Percentiles rank a stretch among this genome's conserved stretches.
phyloP scores from a whole-genome alignment of 2,329 filamentous ascomycete genomes.

The Chaetomium olivaceum region DNA sequence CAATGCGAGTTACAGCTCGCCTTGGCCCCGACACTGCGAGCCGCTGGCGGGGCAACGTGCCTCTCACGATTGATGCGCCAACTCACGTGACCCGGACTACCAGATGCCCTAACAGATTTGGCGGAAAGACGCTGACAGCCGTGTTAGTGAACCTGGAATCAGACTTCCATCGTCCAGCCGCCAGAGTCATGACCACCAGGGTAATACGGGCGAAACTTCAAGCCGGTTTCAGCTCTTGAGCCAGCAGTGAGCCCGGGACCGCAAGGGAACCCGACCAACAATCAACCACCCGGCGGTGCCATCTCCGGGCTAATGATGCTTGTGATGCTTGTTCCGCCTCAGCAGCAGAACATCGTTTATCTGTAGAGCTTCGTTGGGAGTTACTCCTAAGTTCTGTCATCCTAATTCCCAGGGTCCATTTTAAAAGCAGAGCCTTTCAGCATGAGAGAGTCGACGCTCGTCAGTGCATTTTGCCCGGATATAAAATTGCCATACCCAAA shows the following conservation, averaged over 20 bases:
- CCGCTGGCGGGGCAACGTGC: conserved; percentile 54
- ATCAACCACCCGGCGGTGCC: too few relatives aligned
- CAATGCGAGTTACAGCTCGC: neutral
- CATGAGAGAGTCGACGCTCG: too few relatives aligned
- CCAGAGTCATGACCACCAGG: neutral
- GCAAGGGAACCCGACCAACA: too few relatives aligned
- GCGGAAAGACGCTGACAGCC: neutral
- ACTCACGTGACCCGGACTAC: conserved; percentile 47
- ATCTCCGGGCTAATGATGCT: too few relatives aligned
- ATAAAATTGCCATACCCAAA: too few relatives aligned
- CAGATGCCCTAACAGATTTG: neutral
- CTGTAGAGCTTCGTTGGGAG: too few relatives aligned
- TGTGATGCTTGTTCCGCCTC: neutral
- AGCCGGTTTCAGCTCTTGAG: neutral
- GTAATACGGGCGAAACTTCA: neutral
- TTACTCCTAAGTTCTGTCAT: too few relatives aligned
- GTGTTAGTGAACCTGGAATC: neutral
- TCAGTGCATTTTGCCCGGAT: too few relatives aligned
- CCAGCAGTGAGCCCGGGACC: neutral
- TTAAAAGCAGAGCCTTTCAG: too few relatives aligned
- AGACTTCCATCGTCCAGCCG: neutral
- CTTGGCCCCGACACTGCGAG: conserved; percentile 8
- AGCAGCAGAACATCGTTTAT: too few relatives aligned
- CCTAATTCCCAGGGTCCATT: too few relatives aligned
- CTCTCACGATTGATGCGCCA: conserved; percentile 46